These are phyloP conservation scores for Dittrichia graveolens DNA, from an alignment of 129 eudicot genomes.

Conservation along the genomic window DNA sequence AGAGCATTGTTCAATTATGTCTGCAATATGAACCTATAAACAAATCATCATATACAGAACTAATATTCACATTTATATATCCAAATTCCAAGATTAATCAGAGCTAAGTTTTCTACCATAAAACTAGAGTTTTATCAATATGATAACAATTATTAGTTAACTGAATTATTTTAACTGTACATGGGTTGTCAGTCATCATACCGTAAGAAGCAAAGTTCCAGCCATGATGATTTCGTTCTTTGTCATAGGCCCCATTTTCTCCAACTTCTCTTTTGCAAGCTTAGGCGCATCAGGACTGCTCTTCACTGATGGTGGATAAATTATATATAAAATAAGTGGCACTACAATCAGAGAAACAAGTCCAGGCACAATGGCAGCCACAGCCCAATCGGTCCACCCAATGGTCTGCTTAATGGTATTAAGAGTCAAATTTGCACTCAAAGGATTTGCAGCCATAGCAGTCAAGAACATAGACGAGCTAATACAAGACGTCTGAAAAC, in stretches of 20 bases:
- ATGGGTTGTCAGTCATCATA: slow-evolving; percentile 33
- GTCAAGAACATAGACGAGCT: slow-evolving; percentile 91
- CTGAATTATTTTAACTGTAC: not conserved
- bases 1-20: not conserved
- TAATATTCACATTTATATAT: not conserved
- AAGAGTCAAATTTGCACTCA: slow-evolving; percentile 72
- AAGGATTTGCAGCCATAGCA: slow-evolving; percentile 93
- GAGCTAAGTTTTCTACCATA: not conserved
- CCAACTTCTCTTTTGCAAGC: slow-evolving; percentile 82
- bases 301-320: slow-evolving; percentile 86
- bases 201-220: slow-evolving; percentile 87
- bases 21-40: slow-evolving; percentile 1
- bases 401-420: slow-evolving; percentile 64
- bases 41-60: not conserved
- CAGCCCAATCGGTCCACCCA: slow-evolving; percentile 98
- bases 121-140: not conserved
- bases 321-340: slow-evolving; percentile 65
- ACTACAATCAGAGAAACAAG: slow-evolving; percentile 77
- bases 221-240: slow-evolving; percentile 93
- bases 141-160: not conserved
- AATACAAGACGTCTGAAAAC: slow-evolving; percentile 84
- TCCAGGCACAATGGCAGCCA: slow-evolving; percentile 90
- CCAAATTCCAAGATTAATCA: not conserved
- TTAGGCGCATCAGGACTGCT: slow-evolving; percentile 98
- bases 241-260: slow-evolving; percentile 95